These are phyloP conservation scores for Phytopythium delawarense DNA, from an alignment of 352 stramenopile genomes.

Conservation along the genomic window DNA sequence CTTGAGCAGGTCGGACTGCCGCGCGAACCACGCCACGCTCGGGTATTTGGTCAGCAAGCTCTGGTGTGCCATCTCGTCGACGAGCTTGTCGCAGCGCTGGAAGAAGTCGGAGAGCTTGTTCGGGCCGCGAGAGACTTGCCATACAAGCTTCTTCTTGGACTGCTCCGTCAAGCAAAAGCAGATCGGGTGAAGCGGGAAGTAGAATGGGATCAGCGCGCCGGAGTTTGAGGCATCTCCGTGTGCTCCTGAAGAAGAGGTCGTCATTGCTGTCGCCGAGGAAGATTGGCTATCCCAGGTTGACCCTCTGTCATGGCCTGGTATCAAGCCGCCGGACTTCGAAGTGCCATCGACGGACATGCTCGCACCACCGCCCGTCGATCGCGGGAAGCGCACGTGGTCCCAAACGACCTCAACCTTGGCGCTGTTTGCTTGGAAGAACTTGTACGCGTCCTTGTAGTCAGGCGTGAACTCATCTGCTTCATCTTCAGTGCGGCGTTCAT, in stretches of 20 bases:
- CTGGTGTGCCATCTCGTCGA: constrained; percentile 75
- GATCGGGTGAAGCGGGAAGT: constrained; percentile 72
- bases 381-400: constrained; percentile 28
- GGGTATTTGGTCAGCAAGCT: constrained; percentile 34
- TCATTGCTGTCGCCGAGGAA: background rate
- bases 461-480: constrained; percentile 1
- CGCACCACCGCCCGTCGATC: background rate
- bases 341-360: background rate
- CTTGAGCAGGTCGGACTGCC: constrained; percentile 44
- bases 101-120: constrained; percentile 75
- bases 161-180: constrained; percentile 71
- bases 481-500: background rate
- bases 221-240: background rate
- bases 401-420: constrained; percentile 67
- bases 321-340: background rate
- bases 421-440: constrained; percentile 66
- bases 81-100: constrained; percentile 51
- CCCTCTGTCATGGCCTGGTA: background rate
- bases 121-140: constrained; percentile 46
- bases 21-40: constrained; percentile 29
- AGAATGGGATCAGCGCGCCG: constrained; percentile 44
- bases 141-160: constrained; percentile 69
- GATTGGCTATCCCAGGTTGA: background rate
- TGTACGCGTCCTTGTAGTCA: constrained; percentile 45
- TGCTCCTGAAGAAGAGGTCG: background rate